phyloP scores from a whole-genome alignment of 306 rosid genomes.

The Vigna trinervia region DNA sequence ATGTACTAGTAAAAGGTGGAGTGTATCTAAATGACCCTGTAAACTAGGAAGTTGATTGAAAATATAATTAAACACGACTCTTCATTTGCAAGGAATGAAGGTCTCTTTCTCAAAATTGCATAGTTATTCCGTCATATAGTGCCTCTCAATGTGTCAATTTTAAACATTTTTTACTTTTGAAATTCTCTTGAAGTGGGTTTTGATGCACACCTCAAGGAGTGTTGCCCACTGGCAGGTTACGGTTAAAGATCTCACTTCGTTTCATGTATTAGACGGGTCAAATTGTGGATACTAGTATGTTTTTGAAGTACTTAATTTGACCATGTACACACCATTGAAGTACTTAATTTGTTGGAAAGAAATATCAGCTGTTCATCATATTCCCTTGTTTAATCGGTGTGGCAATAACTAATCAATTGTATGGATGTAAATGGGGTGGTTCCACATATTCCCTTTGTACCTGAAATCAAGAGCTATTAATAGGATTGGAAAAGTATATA shows the following conservation, averaged over 20 bases:
- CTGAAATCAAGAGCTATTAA: not conserved
- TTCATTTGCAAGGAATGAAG: constrained; percentile 56
- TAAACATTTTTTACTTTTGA: not conserved
- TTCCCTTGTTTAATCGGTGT: not conserved
- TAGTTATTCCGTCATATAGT: constrained; percentile 11
- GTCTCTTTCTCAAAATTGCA: constrained; percentile 30
- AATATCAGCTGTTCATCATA: not conserved
- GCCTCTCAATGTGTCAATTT: constrained; percentile 37
- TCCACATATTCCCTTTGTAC: not conserved
- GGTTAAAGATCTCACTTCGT: not conserved
- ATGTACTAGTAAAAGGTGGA: constrained; percentile 52
- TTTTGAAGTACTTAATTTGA: constrained; percentile 16
- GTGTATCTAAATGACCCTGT: constrained; percentile 58
- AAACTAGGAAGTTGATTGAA: constrained; percentile 55
- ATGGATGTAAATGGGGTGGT: not conserved
- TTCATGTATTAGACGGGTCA: not conserved
- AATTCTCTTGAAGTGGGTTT: constrained; percentile 15
- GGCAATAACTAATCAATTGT: not conserved
- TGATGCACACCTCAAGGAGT: constrained; percentile 16
- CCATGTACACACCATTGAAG: not conserved
- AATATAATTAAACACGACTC: constrained; percentile 43
- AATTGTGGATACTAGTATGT: not conserved
- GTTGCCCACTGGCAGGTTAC: constrained; percentile 26
- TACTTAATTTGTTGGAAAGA: not conserved
- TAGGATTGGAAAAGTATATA: no score